Base-by-base conservation (phyloP, 805 yeast genomes). In the Saccharomycopsis oosterbeekiorum region DNA sequence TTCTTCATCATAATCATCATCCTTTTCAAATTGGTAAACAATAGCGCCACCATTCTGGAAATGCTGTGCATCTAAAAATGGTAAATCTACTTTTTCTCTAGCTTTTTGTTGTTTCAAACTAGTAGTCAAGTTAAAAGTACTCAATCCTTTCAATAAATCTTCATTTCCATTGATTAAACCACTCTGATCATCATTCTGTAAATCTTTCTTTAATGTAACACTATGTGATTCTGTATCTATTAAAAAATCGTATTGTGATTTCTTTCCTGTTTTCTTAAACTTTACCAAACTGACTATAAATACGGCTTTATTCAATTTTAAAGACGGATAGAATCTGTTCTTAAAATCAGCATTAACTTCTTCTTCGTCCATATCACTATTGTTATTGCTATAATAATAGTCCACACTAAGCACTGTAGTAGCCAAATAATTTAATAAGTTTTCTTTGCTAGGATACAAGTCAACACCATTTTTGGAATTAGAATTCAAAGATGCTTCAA, bases 1-100 rank as follows among this genome's bases (percentile, higher is more conserved):
- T 68, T 94, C 98, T 71, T 93, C 99, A 69, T 93, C 99, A 70
- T 92, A 93, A 72, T 93, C 99, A 71, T 93, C 99, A 71, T 93
- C 98, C 70, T 92, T 89, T 68, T 94, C 98, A 70, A 85, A 94
- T 70, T 94, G 94, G 70, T 93, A 93, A 3, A 93, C 96, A 66
- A 94, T 92, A 0, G 99, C 97, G 19, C 98, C 97, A 59, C 96
- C 97, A 40, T 83, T 81, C 21, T 86, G 88, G 37, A 78, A 72
- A 17, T 77, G 75, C 69, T 93, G 98, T 0, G 98, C 98, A 65
- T 87, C 88, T 76, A 93, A 75, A 71, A 78, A 93, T n/a, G 99
- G 99, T 62, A 93, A 76, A 56, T 88, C 96, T 2, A 94, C 97
- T 64, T 87, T 84, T 29, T 89, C 96, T 63, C 84, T 82, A 0